Percentiles rank a stretch among this genome's conserved stretches.
These are phyloP conservation scores for Saccharum officinarum DNA, from an alignment of 176 grass and related monocot genomes.

Conservation along the genomic window DNA sequence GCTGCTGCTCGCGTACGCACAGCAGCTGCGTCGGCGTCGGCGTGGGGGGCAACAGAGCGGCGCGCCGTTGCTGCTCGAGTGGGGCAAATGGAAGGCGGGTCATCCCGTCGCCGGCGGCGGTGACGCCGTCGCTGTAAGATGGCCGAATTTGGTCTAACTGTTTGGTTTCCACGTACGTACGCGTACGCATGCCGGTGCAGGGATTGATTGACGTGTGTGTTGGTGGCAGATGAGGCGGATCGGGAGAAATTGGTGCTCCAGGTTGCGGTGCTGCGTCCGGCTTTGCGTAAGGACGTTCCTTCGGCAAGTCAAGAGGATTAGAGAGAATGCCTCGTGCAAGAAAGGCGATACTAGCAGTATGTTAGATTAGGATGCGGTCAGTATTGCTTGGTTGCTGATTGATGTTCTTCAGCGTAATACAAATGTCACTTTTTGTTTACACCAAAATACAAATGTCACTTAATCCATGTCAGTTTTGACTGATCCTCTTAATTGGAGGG, in stretches of 20 bases:
- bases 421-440: too few relatives aligned
- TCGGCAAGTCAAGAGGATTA: constrained; percentile 7
- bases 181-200: neutral
- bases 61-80: constrained; percentile 16
- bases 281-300: constrained; percentile 9
- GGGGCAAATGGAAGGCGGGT: constrained; percentile 32
- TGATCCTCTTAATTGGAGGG: too few relatives aligned
- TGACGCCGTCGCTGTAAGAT: neutral
- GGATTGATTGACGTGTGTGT: neutral
- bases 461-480: too few relatives aligned
- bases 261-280: constrained; percentile 16
- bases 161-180: neutral
- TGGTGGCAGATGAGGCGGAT: neutral
- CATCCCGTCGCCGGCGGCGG: neutral
- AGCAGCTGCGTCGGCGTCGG: constrained; percentile 30
- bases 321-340: constrained; percentile 35
- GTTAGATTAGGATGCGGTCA: neutral
- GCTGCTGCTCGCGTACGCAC: constrained; percentile 43
- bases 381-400: neutral
- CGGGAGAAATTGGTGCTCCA: constrained; percentile 32
- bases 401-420: too few relatives aligned
- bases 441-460: too few relatives aligned
- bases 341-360: neutral
- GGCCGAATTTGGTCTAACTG: neutral
- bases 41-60: neutral